Evolutionary conservation across 2,329 filamentous ascomycete species (phyloP), one percentile per base, ranked within the genome.

Genomic region (Alternaria alternata): DNA sequence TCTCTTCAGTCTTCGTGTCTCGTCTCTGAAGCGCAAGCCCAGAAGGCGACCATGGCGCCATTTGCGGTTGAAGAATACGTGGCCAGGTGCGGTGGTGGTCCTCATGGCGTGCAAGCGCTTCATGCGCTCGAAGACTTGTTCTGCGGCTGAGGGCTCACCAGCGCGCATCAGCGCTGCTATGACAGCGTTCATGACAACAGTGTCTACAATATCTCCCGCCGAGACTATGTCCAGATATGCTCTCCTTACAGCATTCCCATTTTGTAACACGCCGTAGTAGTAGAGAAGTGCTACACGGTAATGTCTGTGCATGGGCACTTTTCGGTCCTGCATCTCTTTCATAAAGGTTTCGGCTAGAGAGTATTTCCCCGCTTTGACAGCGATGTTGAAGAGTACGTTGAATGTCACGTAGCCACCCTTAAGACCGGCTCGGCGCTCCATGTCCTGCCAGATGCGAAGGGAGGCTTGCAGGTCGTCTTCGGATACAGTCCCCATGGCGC

Each of bases 301-400:
- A 74, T 90, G 93, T 16, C 94, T 90, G 70, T 92, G 91, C 68
- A 90, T 89, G 12, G 82, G 77, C 53, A 94, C 81, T 0, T 87
- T 86, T 30, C 95, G 89, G 14, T 77, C 81, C 51, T 85, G 82
- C 89, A 98, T 94, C 79, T 98, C 94, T 57, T 87, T 84, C 69
- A 94, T 88, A 11, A 98, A 87, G 81, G 92, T 91, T 69, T 97
- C 91, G 4, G 93, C 94, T 22, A 98, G 86, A 1, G 84, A 83
- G 66, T 91, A 96, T 72, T 96, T 95, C 39, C 91, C 91, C 0
- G 92, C 88, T 77, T 95, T 96, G 67, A 92, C 87, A 1, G 95
- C 93, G 11, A 93, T 86, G 73, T 97, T 91, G 69, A 97, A 97
- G 12, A 99, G 85, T 47, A 97, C 91, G 74, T 95, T 97, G 79